Evolutionary conservation across 1,139 yeast genomes (phyloP).

Genomic region (Magnusiomyces paraingens): DNA sequence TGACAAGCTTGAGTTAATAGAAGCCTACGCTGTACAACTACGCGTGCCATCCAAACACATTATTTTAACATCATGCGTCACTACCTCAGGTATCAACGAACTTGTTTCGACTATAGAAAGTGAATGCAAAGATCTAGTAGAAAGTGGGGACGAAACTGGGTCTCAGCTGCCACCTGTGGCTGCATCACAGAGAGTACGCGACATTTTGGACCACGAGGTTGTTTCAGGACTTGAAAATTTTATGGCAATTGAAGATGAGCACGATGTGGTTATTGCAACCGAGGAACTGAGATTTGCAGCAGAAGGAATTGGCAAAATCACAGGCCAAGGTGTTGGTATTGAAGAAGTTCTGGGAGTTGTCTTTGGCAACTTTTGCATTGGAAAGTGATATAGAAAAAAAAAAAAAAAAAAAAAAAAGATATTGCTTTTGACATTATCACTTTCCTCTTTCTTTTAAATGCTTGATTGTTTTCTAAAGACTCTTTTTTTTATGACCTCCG

Average conservation of each 20-base stretch:
- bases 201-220: slow-evolving; percentile 66
- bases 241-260: slow-evolving; percentile 41
- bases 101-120: slow-evolving; percentile 39
- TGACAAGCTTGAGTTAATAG: not conserved
- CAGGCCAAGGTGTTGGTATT: slow-evolving; percentile 82
- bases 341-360: slow-evolving; percentile 91
- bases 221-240: slow-evolving; percentile 65
- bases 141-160: slow-evolving; percentile 8
- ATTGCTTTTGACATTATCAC: no score
- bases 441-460: no score
- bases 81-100: slow-evolving; percentile 48
- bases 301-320: slow-evolving; percentile 85
- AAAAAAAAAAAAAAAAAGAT: no score
- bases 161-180: slow-evolving; percentile 31
- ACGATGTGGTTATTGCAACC: slow-evolving; percentile 75
- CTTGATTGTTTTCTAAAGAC: no score
- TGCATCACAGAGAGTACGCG: slow-evolving; percentile 70
- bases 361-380: slow-evolving; percentile 88
- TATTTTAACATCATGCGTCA: slow-evolving; percentile 55
- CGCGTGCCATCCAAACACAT: slow-evolving; percentile 33
- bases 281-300: slow-evolving; percentile 70
- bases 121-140: slow-evolving; percentile 42
- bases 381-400: slow-evolving; percentile 51
- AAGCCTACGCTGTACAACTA: slow-evolving; percentile 21
- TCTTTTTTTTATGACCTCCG: not conserved